Conservation (phyloP, 1,284 basidiomycete species). For the Boletus sp. region DNA sequence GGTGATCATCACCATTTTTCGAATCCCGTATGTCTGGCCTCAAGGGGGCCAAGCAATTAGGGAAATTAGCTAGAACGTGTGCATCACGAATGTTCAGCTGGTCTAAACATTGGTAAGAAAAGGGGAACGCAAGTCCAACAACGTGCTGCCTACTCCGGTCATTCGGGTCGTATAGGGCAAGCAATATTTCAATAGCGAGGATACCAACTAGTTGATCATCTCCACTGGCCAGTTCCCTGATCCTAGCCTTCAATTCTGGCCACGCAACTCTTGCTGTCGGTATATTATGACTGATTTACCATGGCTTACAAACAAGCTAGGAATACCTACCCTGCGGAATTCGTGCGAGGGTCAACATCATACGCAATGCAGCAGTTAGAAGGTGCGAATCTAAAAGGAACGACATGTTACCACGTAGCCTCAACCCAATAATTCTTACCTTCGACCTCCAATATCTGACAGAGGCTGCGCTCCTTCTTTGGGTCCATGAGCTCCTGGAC, state of each 20-base stretch:
- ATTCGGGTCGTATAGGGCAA: constrained; percentile 8
- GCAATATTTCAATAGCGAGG: constrained; percentile 21
- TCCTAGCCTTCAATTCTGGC: constrained; percentile 2
- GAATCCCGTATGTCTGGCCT: background rate
- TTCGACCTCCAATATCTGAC: constrained; percentile 13
- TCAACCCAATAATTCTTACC: constrained; percentile 1
- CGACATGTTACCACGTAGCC: background rate
- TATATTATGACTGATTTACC: too few relatives aligned
- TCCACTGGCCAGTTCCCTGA: constrained; percentile 16
- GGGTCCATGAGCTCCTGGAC: constrained; percentile 10
- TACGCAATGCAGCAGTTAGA: constrained; percentile 18
- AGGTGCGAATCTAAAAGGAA: constrained; percentile 10
- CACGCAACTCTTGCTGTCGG: constrained; percentile 9
- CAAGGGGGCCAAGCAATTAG: constrained; percentile 9
- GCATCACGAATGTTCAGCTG: constrained; percentile 4
- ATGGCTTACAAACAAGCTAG: too few relatives aligned
- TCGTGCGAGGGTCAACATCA: constrained; percentile 17
- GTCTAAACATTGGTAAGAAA: constrained; percentile 1
- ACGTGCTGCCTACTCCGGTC: constrained; percentile 8
- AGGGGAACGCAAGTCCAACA: too few relatives aligned
- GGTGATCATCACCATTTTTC: background rate
- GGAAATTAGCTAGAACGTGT: constrained; percentile 19
- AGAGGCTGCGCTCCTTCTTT: too few relatives aligned
- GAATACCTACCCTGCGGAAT: constrained; percentile 10
- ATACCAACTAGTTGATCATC: constrained; percentile 13